These are phyloP conservation scores for Millerago galiae DNA, from an alignment of 805 yeast genomes.

Conservation along the genomic window DNA sequence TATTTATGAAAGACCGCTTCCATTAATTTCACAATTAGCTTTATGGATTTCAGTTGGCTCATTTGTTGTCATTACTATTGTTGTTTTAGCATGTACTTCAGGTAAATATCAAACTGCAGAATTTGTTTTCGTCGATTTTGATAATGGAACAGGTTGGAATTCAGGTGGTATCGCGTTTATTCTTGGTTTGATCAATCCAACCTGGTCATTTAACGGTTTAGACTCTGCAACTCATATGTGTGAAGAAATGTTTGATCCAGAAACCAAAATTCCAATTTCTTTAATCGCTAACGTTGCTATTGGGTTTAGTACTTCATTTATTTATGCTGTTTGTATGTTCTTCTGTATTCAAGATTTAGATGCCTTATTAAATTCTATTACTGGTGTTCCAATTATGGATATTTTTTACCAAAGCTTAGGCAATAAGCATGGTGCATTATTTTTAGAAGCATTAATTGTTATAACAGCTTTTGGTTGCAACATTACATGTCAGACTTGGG, in stretches of 20 bases:
- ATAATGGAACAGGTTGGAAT: conserved; percentile 56
- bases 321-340: conserved; percentile 49
- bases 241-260: conserved; percentile 53
- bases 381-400: conserved; percentile 59
- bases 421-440: conserved; percentile 45
- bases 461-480: conserved; percentile 53
- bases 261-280: conserved; percentile 51
- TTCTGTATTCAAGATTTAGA: conserved; percentile 50
- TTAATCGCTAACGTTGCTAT: conserved; percentile 58
- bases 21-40: conserved; percentile 42
- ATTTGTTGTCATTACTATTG: conserved; percentile 45
- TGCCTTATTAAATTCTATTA: conserved; percentile 38
- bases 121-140: conserved; percentile 48
- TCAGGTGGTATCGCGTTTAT: conserved; percentile 55
- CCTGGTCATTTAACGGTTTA: conserved; percentile 63
- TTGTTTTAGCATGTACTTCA: conserved; percentile 44
- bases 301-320: conserved; percentile 55
- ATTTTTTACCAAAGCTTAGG: conserved; percentile 53
- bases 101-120: conserved; percentile 45
- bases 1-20: conserved; percentile 45
- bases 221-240: conserved; percentile 71
- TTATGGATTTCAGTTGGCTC: conserved; percentile 48
- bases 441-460: conserved; percentile 42
- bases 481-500: conserved; percentile 62
- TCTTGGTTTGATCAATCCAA: conserved; percentile 65